A percentile compares a stretch with the other conserved stretches of the same genome.
Evolutionary conservation across 2,329 filamentous ascomycete species (phyloP).

Genomic region (Macrophomina tecta): DNA sequence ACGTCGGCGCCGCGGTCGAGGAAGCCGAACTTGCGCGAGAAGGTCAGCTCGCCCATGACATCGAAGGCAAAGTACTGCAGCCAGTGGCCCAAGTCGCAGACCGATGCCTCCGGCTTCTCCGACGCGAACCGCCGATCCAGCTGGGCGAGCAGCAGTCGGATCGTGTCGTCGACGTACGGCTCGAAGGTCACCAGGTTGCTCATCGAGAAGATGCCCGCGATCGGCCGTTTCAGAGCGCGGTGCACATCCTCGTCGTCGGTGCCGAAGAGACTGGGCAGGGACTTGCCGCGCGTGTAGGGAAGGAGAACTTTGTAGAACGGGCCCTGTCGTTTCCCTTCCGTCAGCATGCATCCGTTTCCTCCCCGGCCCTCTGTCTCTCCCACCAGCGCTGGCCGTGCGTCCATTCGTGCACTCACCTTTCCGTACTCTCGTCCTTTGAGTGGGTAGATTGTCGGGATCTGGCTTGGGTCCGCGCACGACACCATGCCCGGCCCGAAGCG

Average conservation of each 20-base stretch:
- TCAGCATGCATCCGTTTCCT: too few relatives aligned
- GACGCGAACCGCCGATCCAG: slow-evolving; percentile 29
- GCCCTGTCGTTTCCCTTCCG: too few relatives aligned
- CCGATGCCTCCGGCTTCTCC: background rate
- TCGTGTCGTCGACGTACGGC: slow-evolving; percentile 34
- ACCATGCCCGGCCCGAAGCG: slow-evolving; percentile 81
- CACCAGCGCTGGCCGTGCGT: too few relatives aligned
- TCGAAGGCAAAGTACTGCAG: slow-evolving; percentile 41
- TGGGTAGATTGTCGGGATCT: slow-evolving; percentile 70
- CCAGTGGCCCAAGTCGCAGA: slow-evolving; percentile 45
- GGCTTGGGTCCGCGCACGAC: slow-evolving; percentile 74
- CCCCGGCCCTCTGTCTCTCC: too few relatives aligned
- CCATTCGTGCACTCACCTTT: too few relatives aligned
- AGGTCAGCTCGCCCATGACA: slow-evolving; percentile 31
- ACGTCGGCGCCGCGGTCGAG: slow-evolving; percentile 28
- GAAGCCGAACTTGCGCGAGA: slow-evolving; percentile 30
- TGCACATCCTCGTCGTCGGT: slow-evolving; percentile 33
- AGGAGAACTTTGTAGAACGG: slow-evolving; percentile 8
- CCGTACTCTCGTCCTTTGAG: too few relatives aligned
- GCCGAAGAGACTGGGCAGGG: background rate
- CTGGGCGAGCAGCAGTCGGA: slow-evolving; percentile 37
- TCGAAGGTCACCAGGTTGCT: slow-evolving; percentile 35
- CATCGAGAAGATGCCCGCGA: slow-evolving; percentile 32
- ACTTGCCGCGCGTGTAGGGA: background rate
- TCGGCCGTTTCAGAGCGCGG: slow-evolving; percentile 11